Conservation (phyloP, 2,329 filamentous ascomycete species). For the Verticillium isaacii region DNA sequence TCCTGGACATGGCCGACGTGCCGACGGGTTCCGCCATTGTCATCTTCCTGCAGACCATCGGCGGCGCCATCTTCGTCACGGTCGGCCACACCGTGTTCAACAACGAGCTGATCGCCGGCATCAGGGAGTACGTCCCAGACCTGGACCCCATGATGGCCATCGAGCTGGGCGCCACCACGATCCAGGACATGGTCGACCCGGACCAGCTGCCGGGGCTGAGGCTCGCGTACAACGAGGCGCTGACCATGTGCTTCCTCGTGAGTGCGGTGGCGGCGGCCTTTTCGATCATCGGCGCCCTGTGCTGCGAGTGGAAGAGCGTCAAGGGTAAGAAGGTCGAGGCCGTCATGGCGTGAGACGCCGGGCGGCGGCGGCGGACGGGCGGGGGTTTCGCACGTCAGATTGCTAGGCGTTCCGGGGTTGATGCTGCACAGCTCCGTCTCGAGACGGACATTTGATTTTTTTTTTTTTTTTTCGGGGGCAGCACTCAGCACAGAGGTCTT, state of each 20-base stretch:
- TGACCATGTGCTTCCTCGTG: constrained; percentile 37
- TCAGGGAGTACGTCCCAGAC: constrained; percentile 27
- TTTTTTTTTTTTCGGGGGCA: too few species aligned
- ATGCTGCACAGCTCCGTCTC: too few species aligned
- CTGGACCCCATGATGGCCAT: constrained; percentile 27
- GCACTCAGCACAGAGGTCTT: too few species aligned
- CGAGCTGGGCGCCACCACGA: constrained; percentile 10
- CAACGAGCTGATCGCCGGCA: constrained; percentile 35
- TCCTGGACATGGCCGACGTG: constrained; percentile 35
- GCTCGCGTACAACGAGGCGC: constrained; percentile 37
- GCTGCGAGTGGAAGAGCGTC: constrained; percentile 51
- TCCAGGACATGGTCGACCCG: constrained; percentile 21
- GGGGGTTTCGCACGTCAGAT: not conserved
- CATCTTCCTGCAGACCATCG: constrained; percentile 40
- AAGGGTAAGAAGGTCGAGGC: constrained; percentile 45
- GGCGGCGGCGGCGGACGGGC: not conserved
- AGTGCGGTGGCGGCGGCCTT: constrained; percentile 38
- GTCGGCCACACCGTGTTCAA: constrained; percentile 47
- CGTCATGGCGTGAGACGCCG: not conserved
- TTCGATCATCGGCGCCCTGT: constrained; percentile 34
- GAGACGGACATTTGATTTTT: too few species aligned
- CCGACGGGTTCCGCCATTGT: constrained; percentile 39
- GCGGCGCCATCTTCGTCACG: constrained; percentile 43
- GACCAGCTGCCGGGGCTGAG: constrained; percentile 27
- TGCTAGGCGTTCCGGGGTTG: too few species aligned